Percentiles rank a stretch among this genome's conserved stretches.
phyloP scores from a whole-genome alignment of 345 rosid species.

The Ceriops tagal region DNA sequence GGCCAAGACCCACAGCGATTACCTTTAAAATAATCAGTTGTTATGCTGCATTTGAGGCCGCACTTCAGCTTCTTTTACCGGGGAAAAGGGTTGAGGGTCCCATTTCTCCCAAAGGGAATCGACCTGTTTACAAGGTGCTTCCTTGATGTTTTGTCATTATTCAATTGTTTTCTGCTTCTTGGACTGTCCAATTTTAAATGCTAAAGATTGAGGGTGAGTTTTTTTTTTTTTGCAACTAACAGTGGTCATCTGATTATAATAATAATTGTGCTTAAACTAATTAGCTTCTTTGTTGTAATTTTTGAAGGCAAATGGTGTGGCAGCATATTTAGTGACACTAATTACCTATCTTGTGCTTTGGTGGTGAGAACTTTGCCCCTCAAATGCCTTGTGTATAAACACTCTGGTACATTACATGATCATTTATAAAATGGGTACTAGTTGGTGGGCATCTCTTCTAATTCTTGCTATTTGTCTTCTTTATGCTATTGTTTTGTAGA shows the following conservation, averaged over 20 bases:
- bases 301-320: slow-evolving; percentile 87
- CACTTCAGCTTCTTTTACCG: slow-evolving; percentile 85
- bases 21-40: slow-evolving; percentile 75
- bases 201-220: not conserved
- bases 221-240: not conserved
- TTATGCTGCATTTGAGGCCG: slow-evolving; percentile 88
- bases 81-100: slow-evolving; percentile 93
- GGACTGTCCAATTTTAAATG: not conserved
- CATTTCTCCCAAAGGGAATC: slow-evolving; percentile 75
- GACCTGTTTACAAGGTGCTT: slow-evolving; percentile 82
- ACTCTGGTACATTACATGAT: not conserved
- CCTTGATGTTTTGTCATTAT: not conserved
- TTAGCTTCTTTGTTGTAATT: slow-evolving; percentile 17
- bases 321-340: slow-evolving; percentile 73
- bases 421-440: not conserved
- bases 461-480: not conserved
- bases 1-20: slow-evolving; percentile 72
- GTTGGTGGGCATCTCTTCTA: not conserved
- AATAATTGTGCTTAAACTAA: slow-evolving; percentile 7
- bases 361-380: slow-evolving; percentile 61
- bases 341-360: slow-evolving; percentile 77
- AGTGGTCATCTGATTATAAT: not conserved
- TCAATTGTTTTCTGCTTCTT: not conserved
- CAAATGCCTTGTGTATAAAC: slow-evolving; percentile 4
- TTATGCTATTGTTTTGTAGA: not conserved